Evolutionary conservation across 805 yeast genomes (phyloP), one percentile per base, ranked within the genome.

Genomic region (Ogataea minuta): DNA sequence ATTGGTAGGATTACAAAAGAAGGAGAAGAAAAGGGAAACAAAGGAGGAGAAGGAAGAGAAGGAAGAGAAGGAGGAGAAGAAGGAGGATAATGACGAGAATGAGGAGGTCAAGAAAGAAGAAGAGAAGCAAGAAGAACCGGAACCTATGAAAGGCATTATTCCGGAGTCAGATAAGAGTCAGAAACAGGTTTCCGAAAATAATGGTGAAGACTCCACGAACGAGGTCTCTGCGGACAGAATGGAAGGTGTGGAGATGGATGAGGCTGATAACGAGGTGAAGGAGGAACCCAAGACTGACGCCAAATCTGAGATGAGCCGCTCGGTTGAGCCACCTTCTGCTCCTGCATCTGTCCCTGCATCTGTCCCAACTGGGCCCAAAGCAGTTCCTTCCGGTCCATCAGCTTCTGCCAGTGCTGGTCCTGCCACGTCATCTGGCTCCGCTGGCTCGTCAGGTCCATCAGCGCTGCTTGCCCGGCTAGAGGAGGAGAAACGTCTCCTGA

Each of bases 1-100:
- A 9, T 42, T 59, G 26, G 60, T 58, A 21, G 61, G 59, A 14
- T 30, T 55, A 25, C 48, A 44, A 20, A 48, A 41, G 36, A 48
- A 44, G 25, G 41, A 21, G 29, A 52, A 47, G 44, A 27, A 14
- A 7, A 11, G 8, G 19, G 28, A 23, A 3, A 16, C 6, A 9
- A 28, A 34, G 20, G 31, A 17, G 21, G 34, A 27, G 10, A 39
- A 29, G 28, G 9, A 14, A 3, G 20, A 23, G 12, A 28, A 40
- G 40, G 27, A 31, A 23, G 38, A 24, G 13, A 31, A 26, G 7
- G 36, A 9, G 28, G 32, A 36, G 13, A 29, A 15, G n/a, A 21
- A 10, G 28, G 17, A 23, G 20, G 28, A 21, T 13, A 21, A 9
- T 10, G 30, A 25, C 10, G 14, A 16, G 15, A 14, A 16, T 28